A percentile compares a stretch with the other conserved stretches of the same genome.
These are phyloP conservation scores for Linanthus parryae DNA, from an alignment of 148 eudicot genomes.

Conservation along the genomic window DNA sequence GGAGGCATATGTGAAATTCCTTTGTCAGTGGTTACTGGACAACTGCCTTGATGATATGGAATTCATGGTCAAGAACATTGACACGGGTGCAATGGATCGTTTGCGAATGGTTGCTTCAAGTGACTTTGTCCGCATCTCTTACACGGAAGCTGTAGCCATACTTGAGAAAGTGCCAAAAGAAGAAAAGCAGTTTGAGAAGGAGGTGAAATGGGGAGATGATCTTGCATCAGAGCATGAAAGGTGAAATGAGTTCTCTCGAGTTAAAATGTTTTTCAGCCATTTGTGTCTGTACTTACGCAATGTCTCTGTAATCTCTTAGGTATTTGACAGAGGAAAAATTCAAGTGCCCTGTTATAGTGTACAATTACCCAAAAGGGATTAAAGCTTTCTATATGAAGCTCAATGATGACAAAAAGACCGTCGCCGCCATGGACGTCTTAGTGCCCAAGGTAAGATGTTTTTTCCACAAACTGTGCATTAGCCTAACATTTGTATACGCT, in stretches of 20 bases:
- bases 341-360: constrained; percentile 76
- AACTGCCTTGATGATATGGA: no score
- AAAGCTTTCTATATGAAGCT: constrained; percentile 95
- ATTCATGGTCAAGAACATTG: no score
- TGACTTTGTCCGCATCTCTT: constrained; percentile 66
- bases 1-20: no score
- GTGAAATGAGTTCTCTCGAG: constrained; percentile 27
- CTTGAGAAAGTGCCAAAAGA: constrained; percentile 52
- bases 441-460: constrained; percentile 65
- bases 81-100: no score
- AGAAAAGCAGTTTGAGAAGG: constrained; percentile 74
- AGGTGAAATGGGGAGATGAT: constrained; percentile 90
- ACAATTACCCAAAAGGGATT: constrained; percentile 85
- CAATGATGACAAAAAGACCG: constrained; percentile 78
- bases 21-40: no score
- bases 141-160: constrained; percentile 65
- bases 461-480: no score
- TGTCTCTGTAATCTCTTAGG: no score
- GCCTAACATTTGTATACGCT: no score
- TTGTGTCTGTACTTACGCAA: no score
- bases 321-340: constrained; percentile 70
- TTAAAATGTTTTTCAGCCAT: no score
- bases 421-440: constrained; percentile 97
- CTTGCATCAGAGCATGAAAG: constrained; percentile 93
- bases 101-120: no score